phyloP scores from a whole-genome alignment of 345 rosid species.

The Gossypium arboreum region DNA sequence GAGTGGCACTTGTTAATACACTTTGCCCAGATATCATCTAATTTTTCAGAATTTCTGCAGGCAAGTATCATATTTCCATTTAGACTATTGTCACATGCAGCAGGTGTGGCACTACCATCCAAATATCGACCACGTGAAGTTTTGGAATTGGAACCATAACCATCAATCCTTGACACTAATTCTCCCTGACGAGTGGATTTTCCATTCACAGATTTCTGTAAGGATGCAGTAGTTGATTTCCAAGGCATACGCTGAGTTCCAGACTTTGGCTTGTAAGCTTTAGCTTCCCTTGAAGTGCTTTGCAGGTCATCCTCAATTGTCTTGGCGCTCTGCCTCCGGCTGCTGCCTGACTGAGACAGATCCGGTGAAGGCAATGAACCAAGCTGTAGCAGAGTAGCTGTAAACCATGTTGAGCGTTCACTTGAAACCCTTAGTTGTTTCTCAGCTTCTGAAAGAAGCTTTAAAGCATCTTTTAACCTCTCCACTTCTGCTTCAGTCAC shows the following conservation, averaged over 20 bases:
- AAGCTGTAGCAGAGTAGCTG: conserved; percentile 87
- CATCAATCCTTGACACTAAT: conserved; percentile 32
- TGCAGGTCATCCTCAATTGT: conserved; percentile 81
- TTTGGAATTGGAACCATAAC: conserved; percentile 37
- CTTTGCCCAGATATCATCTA: conserved; percentile 65
- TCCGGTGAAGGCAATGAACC: conserved; percentile 84
- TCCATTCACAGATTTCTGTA: conserved; percentile 41
- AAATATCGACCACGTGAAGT: conserved; percentile 34
- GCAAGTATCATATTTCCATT: conserved; percentile 41
- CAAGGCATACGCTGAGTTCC: conserved; percentile 40
- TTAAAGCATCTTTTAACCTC: conserved; percentile 85
- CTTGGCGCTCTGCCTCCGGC: conserved; percentile 80
- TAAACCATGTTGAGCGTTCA: conserved; percentile 97
- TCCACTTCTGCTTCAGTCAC: conserved; percentile 83
- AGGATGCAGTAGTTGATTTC: conserved; percentile 52
- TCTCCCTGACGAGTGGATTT: conserved; percentile 38
- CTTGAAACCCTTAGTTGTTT: conserved; percentile 79
- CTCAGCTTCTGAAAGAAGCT: conserved; percentile 96
- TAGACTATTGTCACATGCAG: conserved; percentile 37
- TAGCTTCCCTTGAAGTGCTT: conserved; percentile 59
- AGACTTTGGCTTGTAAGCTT: conserved; percentile 49
- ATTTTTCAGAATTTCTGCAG: conserved; percentile 51
- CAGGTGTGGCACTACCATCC: conserved; percentile 32
- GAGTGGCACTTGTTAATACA: conserved; percentile 91
- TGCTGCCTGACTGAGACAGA: conserved; percentile 64